Evolutionary conservation across 2,329 filamentous ascomycete genomes (phyloP).

Genomic region (Thelonectria olida): DNA sequence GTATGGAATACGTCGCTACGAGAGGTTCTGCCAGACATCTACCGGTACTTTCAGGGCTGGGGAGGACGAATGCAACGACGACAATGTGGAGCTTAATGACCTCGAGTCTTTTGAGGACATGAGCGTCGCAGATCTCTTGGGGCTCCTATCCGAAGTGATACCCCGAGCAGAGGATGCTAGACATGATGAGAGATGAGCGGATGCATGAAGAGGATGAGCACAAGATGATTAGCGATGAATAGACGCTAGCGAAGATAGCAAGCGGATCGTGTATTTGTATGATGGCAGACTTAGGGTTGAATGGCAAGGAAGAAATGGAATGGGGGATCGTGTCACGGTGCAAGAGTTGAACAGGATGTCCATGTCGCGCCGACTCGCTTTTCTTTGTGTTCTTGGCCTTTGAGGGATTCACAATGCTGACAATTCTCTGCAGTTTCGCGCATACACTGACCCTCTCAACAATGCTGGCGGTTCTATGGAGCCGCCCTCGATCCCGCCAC

Average conservation of each 20-base stretch:
- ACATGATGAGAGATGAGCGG: slow-evolving; percentile 28
- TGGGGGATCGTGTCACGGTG: slow-evolving; percentile 40
- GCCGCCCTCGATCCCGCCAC: slow-evolving; percentile 67
- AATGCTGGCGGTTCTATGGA: slow-evolving; percentile 57
- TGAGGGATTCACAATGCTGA: slow-evolving; percentile 31
- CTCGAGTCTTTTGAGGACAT: slow-evolving; percentile 42
- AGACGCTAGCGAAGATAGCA: slow-evolving; percentile 18
- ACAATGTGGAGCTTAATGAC: slow-evolving; percentile 29
- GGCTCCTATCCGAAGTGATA: slow-evolving; percentile 33
- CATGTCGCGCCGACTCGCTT: slow-evolving; percentile 32
- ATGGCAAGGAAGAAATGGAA: slow-evolving; percentile 41
- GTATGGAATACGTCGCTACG: slow-evolving; percentile 27
- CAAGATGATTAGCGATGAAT: slow-evolving; percentile 30
- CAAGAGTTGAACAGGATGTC: slow-evolving; percentile 40
- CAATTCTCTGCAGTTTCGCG: slow-evolving; percentile 59
- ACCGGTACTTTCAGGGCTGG: slow-evolving; percentile 10
- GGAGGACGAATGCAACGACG: slow-evolving; percentile 13
- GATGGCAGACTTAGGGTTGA: slow-evolving; percentile 36
- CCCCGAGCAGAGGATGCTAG: slow-evolving; percentile 36
- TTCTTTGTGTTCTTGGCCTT: slow-evolving; percentile 34
- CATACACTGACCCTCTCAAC: slow-evolving; percentile 66
- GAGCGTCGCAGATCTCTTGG: slow-evolving; percentile 40
- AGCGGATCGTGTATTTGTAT: slow-evolving; percentile 37
- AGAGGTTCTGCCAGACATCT: slow-evolving; percentile 25
- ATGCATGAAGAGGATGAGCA: slow-evolving; percentile 29